Percentiles rank a stretch among this genome's conserved stretches.
phyloP scores from a whole-genome alignment of 2,329 filamentous ascomycete species.

The Exophiala sp. region DNA sequence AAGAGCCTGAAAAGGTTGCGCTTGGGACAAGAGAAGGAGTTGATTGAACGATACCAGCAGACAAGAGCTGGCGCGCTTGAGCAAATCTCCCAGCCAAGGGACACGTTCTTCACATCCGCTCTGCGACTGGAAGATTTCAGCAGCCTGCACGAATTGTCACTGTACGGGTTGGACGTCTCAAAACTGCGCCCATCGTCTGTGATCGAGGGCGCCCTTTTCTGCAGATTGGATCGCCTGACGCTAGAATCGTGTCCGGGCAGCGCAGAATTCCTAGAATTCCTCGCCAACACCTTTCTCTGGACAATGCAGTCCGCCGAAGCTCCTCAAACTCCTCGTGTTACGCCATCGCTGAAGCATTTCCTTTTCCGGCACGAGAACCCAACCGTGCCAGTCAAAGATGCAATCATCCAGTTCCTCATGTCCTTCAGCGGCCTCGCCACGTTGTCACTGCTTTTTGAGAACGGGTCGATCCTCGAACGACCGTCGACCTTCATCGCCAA shows the following conservation, averaged over 20 bases:
- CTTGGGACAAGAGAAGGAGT: conserved; percentile 27
- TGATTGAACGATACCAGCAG: conserved; percentile 23
- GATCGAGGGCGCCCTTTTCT: conserved; percentile 20
- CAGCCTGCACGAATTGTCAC: conserved; percentile 21
- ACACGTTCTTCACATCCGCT: conserved; percentile 16
- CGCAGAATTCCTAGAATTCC: conserved; percentile 18
- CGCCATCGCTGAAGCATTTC: conserved; percentile 23
- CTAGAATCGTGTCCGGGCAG: conserved; percentile 27
- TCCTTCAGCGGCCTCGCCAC: conserved; percentile 27
- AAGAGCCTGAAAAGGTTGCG: conserved; percentile 20
- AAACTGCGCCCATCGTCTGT: conserved; percentile 20
- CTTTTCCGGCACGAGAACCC: conserved; percentile 26
- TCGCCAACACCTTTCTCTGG: conserved; percentile 24
- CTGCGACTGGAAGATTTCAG: conserved; percentile 18
- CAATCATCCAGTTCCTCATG: conserved; percentile 22
- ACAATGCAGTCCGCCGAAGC: conserved; percentile 16
- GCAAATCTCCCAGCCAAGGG: conserved; percentile 18
- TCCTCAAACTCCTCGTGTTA: conserved; percentile 14
- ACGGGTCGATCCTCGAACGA: conserved; percentile 24
- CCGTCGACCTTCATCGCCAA: conserved; percentile 21
- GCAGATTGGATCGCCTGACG: conserved; percentile 20
- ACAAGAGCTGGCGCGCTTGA: conserved; percentile 14
- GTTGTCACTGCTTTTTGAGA: conserved; percentile 28
- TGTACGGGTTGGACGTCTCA: conserved; percentile 22
- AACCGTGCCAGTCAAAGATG: conserved; percentile 20